Percentiles rank a stretch among this genome's conserved stretches.
These are phyloP conservation scores for Ramichloridium luteum DNA, from an alignment of 2,329 filamentous ascomycete species.

Conservation along the genomic window DNA sequence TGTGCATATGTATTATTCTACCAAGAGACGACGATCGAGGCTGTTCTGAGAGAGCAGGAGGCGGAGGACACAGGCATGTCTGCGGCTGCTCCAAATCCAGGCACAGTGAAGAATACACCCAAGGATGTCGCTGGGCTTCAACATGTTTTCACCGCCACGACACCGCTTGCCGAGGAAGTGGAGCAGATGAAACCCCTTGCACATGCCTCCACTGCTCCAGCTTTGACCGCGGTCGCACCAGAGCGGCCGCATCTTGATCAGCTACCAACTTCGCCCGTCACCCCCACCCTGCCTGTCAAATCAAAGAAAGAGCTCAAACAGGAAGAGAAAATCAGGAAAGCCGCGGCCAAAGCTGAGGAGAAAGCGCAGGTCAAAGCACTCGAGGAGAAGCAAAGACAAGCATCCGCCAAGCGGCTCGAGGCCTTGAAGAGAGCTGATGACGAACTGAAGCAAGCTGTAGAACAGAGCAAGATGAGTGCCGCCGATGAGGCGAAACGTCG, in stretches of 20 bases:
- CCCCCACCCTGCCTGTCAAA: constrained; percentile 39
- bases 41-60: constrained; percentile 66
- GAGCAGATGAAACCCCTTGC: constrained; percentile 47
- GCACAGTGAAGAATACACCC: constrained; percentile 12
- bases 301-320: constrained; percentile 55
- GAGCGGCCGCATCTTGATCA: constrained; percentile 21
- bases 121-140: constrained; percentile 20
- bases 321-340: constrained; percentile 47
- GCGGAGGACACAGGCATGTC: constrained; percentile 47
- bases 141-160: constrained; percentile 25
- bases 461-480: constrained; percentile 53
- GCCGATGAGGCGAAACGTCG: constrained; percentile 37
- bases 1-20: constrained; percentile 97
- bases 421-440: constrained; percentile 48
- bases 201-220: constrained; percentile 54
- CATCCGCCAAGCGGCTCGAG: constrained; percentile 37
- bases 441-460: constrained; percentile 51
- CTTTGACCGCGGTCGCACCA: constrained; percentile 11
- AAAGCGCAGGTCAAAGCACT: no score
- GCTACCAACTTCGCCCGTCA: constrained; percentile 31
- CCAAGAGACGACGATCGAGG: constrained; percentile 70
- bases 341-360: constrained; percentile 46
- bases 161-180: constrained; percentile 31
- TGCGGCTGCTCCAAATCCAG: constrained; percentile 28
- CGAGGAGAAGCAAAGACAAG: constrained; percentile 23